A percentile compares a stretch with the other conserved stretches of the same genome.
These are phyloP conservation scores for Phlebiopsis gigantea DNA, from an alignment of 768 basidiomycete species.

Conservation along the genomic window DNA sequence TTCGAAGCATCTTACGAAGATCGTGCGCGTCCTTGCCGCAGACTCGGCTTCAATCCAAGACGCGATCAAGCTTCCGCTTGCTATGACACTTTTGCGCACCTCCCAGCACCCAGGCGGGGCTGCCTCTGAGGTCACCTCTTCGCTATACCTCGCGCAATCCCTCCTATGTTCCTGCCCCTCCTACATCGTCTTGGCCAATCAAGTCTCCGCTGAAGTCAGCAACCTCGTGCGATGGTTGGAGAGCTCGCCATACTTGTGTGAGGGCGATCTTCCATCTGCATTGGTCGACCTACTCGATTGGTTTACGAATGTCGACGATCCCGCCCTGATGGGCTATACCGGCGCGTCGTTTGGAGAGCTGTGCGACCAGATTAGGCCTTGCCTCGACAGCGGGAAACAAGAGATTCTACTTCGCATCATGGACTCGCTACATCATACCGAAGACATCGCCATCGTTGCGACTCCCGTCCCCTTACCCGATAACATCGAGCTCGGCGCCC, in stretches of 20 bases:
- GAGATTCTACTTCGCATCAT: background rate
- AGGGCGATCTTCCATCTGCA: slow-evolving; percentile 1
- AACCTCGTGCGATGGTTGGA: background rate
- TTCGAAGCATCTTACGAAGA: slow-evolving; percentile 38
- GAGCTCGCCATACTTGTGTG: background rate
- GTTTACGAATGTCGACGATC: slow-evolving; percentile 3
- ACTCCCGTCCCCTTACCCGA: slow-evolving; percentile 32
- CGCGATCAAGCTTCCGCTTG: slow-evolving; percentile 30
- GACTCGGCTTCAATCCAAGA: slow-evolving; percentile 21
- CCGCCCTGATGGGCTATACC: slow-evolving; percentile 4
- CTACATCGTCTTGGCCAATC: background rate
- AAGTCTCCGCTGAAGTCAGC: slow-evolving; percentile 4
- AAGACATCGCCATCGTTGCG: background rate
- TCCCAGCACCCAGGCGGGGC: background rate
- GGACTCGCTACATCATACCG: background rate
- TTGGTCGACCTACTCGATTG: slow-evolving; percentile 4
- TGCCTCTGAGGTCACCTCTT: slow-evolving; percentile 3
- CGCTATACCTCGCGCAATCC: slow-evolving; percentile 11
- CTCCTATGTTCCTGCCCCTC: slow-evolving; percentile 1
- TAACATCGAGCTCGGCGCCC: slow-evolving; percentile 31
- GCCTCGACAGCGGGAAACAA: background rate
- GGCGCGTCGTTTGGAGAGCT: background rate
- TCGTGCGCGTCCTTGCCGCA: slow-evolving; percentile 30
- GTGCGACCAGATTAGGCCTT: background rate
- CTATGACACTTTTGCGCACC: slow-evolving; percentile 23